Percentiles rank a stretch among this genome's conserved stretches.
These are phyloP conservation scores for Tylopilus felleus DNA, from an alignment of 768 basidiomycete genomes.

Conservation along the genomic window DNA sequence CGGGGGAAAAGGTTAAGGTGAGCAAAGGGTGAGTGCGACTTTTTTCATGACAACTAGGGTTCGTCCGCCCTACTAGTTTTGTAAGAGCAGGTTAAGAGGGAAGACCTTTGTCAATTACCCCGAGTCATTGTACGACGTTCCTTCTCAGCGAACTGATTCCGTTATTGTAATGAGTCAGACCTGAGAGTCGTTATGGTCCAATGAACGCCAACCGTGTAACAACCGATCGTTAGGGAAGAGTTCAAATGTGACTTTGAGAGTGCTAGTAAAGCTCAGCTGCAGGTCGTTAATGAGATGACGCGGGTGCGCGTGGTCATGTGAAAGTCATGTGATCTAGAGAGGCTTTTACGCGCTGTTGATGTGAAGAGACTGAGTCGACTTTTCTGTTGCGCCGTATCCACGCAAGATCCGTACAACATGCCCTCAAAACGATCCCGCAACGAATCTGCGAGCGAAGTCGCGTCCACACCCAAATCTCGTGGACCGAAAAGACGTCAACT, in stretches of 20 bases:
- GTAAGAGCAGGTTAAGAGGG: conserved; percentile 6
- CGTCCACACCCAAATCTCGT: conserved; percentile 30
- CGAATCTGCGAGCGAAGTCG: conserved; percentile 23
- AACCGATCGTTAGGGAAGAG: too few species aligned
- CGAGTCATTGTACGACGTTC: conserved; percentile 10
- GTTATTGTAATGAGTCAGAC: too few species aligned
- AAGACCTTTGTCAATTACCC: not conserved
- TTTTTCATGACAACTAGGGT: not conserved
- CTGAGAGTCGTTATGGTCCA: too few species aligned
- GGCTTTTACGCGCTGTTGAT: conserved; percentile 12
- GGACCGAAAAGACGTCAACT: conserved; percentile 27
- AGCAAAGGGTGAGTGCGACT: not conserved
- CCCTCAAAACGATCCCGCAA: conserved; percentile 31
- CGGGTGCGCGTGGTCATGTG: conserved; percentile 23
- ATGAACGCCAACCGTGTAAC: too few species aligned
- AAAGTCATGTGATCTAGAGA: conserved; percentile 12
- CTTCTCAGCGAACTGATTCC: conserved; percentile 46
- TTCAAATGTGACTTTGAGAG: too few species aligned
- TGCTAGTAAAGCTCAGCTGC: too few species aligned
- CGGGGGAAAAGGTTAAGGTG: too few species aligned
- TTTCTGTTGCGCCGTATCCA: not conserved
- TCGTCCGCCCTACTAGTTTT: not conserved
- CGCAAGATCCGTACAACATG: conserved; percentile 10
- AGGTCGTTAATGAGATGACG: too few species aligned
- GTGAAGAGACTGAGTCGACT: not conserved